Evolutionary conservation across 2,329 filamentous ascomycete species (phyloP).

Genomic region (Ploettnerulaceae sp.): DNA sequence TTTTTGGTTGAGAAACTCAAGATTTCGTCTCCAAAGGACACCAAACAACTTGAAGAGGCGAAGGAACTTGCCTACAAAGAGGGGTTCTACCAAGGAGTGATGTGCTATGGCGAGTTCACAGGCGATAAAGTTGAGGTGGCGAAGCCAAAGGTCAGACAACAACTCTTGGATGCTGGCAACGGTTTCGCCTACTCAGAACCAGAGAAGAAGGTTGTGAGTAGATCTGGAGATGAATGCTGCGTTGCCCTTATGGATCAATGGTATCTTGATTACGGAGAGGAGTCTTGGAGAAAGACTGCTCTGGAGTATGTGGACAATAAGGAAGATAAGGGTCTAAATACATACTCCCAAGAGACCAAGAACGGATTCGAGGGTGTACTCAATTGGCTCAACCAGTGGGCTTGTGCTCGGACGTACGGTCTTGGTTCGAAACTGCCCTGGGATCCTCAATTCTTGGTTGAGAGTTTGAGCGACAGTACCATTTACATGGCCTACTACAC

Average conservation of each 20-base stretch:
- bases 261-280: constrained; percentile 96
- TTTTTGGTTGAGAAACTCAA: constrained; percentile 87
- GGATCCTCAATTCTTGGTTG: constrained; percentile 86
- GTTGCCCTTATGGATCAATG: constrained; percentile 93
- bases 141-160: constrained; percentile 77
- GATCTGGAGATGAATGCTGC: constrained; percentile 89
- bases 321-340: constrained; percentile 66
- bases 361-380: constrained; percentile 80
- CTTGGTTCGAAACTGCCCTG: constrained; percentile 92
- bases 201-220: constrained; percentile 80
- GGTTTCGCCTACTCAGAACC: constrained; percentile 94
- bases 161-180: constrained; percentile 69
- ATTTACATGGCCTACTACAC: constrained; percentile 86
- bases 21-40: constrained; percentile 94
- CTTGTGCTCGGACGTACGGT: constrained; percentile 85
- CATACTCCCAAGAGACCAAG: constrained; percentile 72
- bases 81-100: constrained; percentile 90
- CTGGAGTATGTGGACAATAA: constrained; percentile 66
- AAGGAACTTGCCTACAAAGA: constrained; percentile 98
- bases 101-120: constrained; percentile 83
- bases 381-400: constrained; percentile 93
- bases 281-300: constrained; percentile 74
- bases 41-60: constrained; percentile 82
- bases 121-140: constrained; percentile 81
- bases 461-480: constrained; percentile 86